Percentiles rank a stretch among this genome's conserved stretches.
These are phyloP conservation scores for Phytophthora pini DNA, from an alignment of 352 stramenopile species.

Conservation along the genomic window DNA sequence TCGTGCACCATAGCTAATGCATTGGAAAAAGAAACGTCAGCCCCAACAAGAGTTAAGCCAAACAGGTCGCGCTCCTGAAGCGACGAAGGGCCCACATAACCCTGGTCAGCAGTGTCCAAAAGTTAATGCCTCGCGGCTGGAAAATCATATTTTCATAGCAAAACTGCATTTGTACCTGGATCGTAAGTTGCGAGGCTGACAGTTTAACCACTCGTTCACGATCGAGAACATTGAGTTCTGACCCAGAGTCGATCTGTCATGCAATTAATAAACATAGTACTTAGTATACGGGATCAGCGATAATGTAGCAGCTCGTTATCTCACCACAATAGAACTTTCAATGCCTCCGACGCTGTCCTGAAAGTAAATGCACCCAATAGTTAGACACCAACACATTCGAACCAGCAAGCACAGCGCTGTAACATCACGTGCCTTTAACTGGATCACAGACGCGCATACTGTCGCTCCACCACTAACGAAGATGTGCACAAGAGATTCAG, in stretches of 20 bases:
- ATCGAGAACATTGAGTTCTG: slow-evolving; percentile 53
- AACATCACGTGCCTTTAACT: slow-evolving; percentile 49
- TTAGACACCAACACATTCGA: slow-evolving; percentile 10
- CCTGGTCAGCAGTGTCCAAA: slow-evolving; percentile 25
- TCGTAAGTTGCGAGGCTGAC: slow-evolving; percentile 48
- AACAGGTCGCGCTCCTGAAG: slow-evolving; percentile 49
- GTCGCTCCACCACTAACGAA: slow-evolving; percentile 74
- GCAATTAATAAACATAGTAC: slow-evolving; percentile 5
- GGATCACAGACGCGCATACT: slow-evolving; percentile 59
- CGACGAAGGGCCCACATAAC: slow-evolving; percentile 58
- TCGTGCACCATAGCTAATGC: slow-evolving; percentile 48
- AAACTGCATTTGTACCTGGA: slow-evolving; percentile 41
- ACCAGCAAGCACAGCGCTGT: background rate
- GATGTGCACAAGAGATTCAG: slow-evolving; percentile 58
- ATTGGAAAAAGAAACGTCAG: slow-evolving; percentile 59
- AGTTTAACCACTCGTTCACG: slow-evolving; percentile 40
- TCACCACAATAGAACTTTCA: slow-evolving; percentile 59
- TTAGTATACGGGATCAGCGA: slow-evolving; percentile 1
- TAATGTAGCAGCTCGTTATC: slow-evolving; percentile 1
- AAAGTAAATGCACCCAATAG: background rate
- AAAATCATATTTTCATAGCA: background rate
- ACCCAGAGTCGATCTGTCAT: slow-evolving; percentile 56
- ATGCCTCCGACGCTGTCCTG: slow-evolving; percentile 47
- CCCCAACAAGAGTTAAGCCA: slow-evolving; percentile 39
- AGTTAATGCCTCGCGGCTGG: slow-evolving; percentile 3